These are phyloP conservation scores for Penicillium antarcticum DNA, from an alignment of 495 filamentous ascomycete species.

Conservation along the genomic window DNA sequence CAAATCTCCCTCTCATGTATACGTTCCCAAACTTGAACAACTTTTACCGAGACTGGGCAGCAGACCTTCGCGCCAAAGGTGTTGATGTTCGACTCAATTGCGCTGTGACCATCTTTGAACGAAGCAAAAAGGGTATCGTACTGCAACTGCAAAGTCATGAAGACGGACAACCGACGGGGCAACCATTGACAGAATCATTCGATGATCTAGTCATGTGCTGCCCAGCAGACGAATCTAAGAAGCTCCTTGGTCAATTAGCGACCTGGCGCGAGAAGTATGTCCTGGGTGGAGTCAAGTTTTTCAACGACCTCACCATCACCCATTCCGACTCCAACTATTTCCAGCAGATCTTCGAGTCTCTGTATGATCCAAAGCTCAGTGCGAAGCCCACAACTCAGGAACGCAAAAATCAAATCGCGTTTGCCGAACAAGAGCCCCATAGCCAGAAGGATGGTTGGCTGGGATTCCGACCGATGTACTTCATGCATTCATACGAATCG, in stretches of 20 bases:
- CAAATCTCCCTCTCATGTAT: slow-evolving; percentile 75
- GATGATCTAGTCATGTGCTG: slow-evolving; percentile 73
- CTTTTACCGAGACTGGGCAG: slow-evolving; percentile 69
- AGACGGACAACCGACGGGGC: background rate
- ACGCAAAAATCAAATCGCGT: slow-evolving; percentile 49
- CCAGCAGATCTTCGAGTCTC: slow-evolving; percentile 69
- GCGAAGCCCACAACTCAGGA: slow-evolving; percentile 44
- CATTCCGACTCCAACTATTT: slow-evolving; percentile 77
- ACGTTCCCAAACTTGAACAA: slow-evolving; percentile 71
- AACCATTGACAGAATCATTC: slow-evolving; percentile 42
- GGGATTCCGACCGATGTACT: slow-evolving; percentile 78
- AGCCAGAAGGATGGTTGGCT: slow-evolving; percentile 35
- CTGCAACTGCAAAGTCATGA: slow-evolving; percentile 14
- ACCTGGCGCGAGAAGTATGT: slow-evolving; percentile 64
- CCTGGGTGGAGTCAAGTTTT: slow-evolving; percentile 72
- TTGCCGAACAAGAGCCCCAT: slow-evolving; percentile 42
- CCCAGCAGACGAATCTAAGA: slow-evolving; percentile 67
- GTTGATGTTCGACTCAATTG: slow-evolving; percentile 64
- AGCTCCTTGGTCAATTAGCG: slow-evolving; percentile 59
- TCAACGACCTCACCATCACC: slow-evolving; percentile 80
- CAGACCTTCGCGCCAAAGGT: slow-evolving; percentile 57
- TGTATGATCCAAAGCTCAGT: slow-evolving; percentile 52
- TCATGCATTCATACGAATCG: slow-evolving; percentile 63
- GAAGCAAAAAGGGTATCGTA: slow-evolving; percentile 56
- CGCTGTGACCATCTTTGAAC: slow-evolving; percentile 55